Percentiles rank a stretch among this genome's conserved stretches.
These are phyloP conservation scores for Xylaria palmicola DNA, from an alignment of 495 filamentous ascomycete species.

Conservation along the genomic window DNA sequence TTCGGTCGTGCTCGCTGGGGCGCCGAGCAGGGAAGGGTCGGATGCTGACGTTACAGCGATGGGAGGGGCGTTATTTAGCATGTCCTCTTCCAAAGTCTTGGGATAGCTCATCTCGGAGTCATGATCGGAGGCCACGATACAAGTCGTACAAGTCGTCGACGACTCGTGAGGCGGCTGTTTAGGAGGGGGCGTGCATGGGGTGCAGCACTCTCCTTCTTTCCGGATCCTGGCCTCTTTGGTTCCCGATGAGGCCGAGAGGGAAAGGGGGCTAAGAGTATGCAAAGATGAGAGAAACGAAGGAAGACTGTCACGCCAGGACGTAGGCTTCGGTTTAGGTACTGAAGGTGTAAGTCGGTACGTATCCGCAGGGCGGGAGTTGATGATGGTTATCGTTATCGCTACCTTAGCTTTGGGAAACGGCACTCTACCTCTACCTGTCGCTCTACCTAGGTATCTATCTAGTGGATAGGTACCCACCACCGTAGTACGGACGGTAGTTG, in stretches of 20 bases:
- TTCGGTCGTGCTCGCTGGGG: neutral
- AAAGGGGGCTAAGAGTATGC: neutral
- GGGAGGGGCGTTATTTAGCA: slow-evolving; percentile 18
- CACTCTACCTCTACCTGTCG: no score
- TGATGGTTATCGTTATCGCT: slow-evolving; percentile 12
- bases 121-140: slow-evolving; percentile 26
- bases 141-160: slow-evolving; percentile 24
- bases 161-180: slow-evolving; percentile 24
- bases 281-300: neutral
- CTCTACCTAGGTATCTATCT: no score
- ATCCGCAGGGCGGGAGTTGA: neutral
- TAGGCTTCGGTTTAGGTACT: no score
- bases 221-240: neutral
- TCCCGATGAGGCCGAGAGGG: neutral
- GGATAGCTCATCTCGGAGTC: slow-evolving; percentile 33
- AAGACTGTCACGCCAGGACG: no score
- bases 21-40: slow-evolving; percentile 10
- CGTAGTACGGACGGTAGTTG: no score
- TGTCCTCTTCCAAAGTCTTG: slow-evolving; percentile 19
- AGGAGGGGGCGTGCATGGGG: slow-evolving; percentile 31
- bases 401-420: neutral
- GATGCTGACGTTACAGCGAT: slow-evolving; percentile 15
- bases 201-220: neutral
- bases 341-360: no score
- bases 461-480: no score